A percentile compares a stretch with the other conserved stretches of the same genome.
Evolutionary conservation across 768 basidiomycete species (phyloP).

Genomic region (Russula dissimulans): DNA sequence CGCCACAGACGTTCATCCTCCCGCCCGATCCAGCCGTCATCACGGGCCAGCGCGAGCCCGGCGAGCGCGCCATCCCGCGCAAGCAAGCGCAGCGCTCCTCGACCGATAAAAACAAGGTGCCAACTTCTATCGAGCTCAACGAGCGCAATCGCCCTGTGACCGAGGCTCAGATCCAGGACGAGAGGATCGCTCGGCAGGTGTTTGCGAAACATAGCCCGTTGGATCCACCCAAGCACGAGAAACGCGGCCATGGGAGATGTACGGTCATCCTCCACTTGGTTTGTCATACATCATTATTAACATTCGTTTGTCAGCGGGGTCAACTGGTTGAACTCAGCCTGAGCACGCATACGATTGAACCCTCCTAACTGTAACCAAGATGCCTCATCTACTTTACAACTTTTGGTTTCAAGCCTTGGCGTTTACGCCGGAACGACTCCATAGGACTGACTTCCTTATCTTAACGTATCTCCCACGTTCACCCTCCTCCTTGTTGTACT

Average conservation of each 20-base stretch:
- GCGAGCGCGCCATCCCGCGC: slow-evolving; percentile 9
- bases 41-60: slow-evolving; percentile 9
- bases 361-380: too few relatives aligned
- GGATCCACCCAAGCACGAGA: slow-evolving; percentile 10
- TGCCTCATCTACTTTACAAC: background rate
- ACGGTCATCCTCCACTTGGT: background rate
- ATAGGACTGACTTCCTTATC: background rate
- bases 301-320: slow-evolving; percentile 1
- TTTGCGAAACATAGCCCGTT: slow-evolving; percentile 11
- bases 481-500: background rate
- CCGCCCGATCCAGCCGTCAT: slow-evolving; percentile 19
- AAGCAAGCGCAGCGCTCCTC: slow-evolving; percentile 5
- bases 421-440: background rate
- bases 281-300: background rate
- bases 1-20: slow-evolving; percentile 16
- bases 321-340: too few relatives aligned
- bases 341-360: too few relatives aligned
- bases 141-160: background rate
- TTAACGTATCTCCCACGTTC: background rate
- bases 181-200: slow-evolving; percentile 9
- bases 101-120: background rate
- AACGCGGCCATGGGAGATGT: background rate
- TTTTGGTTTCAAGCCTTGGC: background rate
- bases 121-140: slow-evolving; percentile 1
- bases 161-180: background rate